Conservation (phyloP, 805 yeast species). For the Metschnikowia kofuensis region DNA sequence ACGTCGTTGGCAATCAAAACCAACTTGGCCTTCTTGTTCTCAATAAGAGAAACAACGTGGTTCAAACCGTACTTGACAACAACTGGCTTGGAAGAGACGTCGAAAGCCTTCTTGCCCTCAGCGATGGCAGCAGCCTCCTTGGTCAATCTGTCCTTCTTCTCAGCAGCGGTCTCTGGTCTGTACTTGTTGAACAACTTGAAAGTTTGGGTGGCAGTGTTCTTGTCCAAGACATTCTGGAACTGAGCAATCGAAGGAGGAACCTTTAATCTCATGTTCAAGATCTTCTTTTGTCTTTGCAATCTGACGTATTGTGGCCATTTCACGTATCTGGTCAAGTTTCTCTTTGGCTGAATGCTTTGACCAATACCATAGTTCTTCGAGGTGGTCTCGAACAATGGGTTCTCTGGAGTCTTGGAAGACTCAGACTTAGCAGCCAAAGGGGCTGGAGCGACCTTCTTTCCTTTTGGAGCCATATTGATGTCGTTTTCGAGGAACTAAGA, state of each 20-base stretch:
- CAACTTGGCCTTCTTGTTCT: slow-evolving; percentile 97
- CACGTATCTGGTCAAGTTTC: slow-evolving; percentile 94
- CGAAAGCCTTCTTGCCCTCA: slow-evolving; percentile 96
- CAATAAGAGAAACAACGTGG: slow-evolving; percentile 96
- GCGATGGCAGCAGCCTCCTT: slow-evolving; percentile 99
- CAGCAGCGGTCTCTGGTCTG: slow-evolving; percentile 96
- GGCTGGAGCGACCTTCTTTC: slow-evolving; percentile 95
- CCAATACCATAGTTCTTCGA: slow-evolving; percentile 97
- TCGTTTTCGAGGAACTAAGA: slow-evolving; percentile 3
- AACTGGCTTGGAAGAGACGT: slow-evolving; percentile 94
- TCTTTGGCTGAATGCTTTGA: slow-evolving; percentile 92
- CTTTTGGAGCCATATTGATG: slow-evolving; percentile 40
- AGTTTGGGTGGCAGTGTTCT: slow-evolving; percentile 97
- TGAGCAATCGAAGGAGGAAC: slow-evolving; percentile 99
- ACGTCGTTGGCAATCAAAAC: slow-evolving; percentile 98
- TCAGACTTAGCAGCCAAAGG: slow-evolving; percentile 54
- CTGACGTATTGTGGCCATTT: slow-evolving; percentile 99
- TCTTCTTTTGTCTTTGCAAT: slow-evolving; percentile 98
- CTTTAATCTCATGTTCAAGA: slow-evolving; percentile 91
- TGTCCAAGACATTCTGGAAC: slow-evolving; percentile 94
- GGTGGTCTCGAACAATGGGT: slow-evolving; percentile 62
- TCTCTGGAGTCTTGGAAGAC: slow-evolving; percentile 26
- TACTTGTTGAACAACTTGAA: slow-evolving; percentile 98
- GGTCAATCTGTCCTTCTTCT: slow-evolving; percentile 98
- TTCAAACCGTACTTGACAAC: slow-evolving; percentile 97